A percentile compares a stretch with the other conserved stretches of the same genome.
Conservation (phyloP, 768 basidiomycete species). For the Lentinula lateritia region DNA sequence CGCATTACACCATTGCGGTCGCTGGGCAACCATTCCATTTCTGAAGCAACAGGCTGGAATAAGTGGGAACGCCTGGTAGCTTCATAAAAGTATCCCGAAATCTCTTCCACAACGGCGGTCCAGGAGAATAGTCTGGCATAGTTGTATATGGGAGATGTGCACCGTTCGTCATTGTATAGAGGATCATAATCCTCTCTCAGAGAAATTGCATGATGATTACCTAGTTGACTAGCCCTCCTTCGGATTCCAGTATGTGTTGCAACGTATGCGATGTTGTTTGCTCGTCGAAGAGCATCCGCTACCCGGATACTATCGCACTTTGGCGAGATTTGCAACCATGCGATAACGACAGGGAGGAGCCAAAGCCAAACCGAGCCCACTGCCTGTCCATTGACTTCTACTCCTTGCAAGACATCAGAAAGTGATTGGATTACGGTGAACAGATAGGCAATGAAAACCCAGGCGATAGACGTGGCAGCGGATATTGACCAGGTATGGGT, state of each 20-base stretch:
- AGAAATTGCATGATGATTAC: slow-evolving; percentile 4
- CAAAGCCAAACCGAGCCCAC: slow-evolving; percentile 38
- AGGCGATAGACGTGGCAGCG: slow-evolving; percentile 31
- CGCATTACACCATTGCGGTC: not conserved
- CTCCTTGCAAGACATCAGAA: slow-evolving; percentile 2
- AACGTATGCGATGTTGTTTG: slow-evolving; percentile 22
- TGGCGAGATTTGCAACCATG: slow-evolving; percentile 35
- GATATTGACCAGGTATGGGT: slow-evolving; percentile 35
- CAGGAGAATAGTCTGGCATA: slow-evolving; percentile 16
- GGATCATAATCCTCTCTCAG: not conserved
- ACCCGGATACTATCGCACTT: slow-evolving; percentile 31
- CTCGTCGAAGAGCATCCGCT: slow-evolving; percentile 19
- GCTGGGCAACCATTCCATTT: not conserved
- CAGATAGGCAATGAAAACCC: slow-evolving; percentile 39
- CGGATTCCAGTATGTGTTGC: slow-evolving; percentile 10
- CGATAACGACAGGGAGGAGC: slow-evolving; percentile 33
- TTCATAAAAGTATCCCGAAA: slow-evolving; percentile 6
- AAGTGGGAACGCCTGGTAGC: slow-evolving; percentile 10
- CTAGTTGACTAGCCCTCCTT: slow-evolving; percentile 2
- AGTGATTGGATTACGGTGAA: slow-evolving; percentile 34
- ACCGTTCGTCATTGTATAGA: slow-evolving; percentile 12
- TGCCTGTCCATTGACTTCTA: slow-evolving; percentile 27
- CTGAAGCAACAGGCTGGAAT: slow-evolving; percentile 9
- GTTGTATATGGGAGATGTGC: slow-evolving; percentile 17
- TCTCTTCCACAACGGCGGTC: slow-evolving; percentile 12